Evolutionary conservation across 805 yeast genomes (phyloP).

Genomic region (Metschnikowia noctiluminum): DNA sequence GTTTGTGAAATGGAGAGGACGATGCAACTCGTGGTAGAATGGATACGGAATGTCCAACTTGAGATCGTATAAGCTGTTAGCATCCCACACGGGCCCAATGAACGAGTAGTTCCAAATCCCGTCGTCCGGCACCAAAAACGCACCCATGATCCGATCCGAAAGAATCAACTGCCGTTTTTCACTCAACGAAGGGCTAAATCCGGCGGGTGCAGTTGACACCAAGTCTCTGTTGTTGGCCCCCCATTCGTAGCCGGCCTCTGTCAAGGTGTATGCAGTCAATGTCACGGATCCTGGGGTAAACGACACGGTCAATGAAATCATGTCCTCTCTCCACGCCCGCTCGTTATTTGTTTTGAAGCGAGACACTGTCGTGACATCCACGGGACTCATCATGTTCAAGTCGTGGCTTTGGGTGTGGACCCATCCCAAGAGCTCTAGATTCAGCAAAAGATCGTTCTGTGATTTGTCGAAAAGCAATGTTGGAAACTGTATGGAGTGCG

Average conservation of each 20-base stretch:
- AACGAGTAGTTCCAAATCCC: constrained; percentile 90
- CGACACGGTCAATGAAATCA: constrained; percentile 61
- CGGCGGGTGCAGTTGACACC: constrained; percentile 56
- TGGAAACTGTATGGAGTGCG: constrained; percentile 63
- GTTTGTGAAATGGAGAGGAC: constrained; percentile 81
- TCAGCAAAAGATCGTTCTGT: constrained; percentile 33
- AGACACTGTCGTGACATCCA: constrained; percentile 65
- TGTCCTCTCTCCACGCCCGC: constrained; percentile 37
- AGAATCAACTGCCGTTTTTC: constrained; percentile 64
- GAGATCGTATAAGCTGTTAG: constrained; percentile 55
- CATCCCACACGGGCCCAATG: constrained; percentile 78
- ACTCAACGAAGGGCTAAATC: constrained; percentile 61
- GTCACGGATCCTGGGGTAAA: constrained; percentile 85
- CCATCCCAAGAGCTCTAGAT: constrained; percentile 84
- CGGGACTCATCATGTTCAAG: constrained; percentile 56
- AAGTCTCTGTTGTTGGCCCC: constrained; percentile 61
- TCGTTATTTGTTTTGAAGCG: constrained; percentile 33
- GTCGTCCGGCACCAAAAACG: constrained; percentile 80
- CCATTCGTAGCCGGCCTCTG: constrained; percentile 73
- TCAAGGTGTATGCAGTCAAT: constrained; percentile 59
- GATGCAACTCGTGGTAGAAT: constrained; percentile 81
- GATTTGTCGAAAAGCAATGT: constrained; percentile 38
- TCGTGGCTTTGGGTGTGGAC: constrained; percentile 84
- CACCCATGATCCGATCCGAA: constrained; percentile 74
- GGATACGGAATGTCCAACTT: constrained; percentile 77